Percentiles rank a stretch among this genome's conserved stretches.
phyloP scores from a whole-genome alignment of 805 yeast genomes.

The Monosporozyma aerobia region DNA sequence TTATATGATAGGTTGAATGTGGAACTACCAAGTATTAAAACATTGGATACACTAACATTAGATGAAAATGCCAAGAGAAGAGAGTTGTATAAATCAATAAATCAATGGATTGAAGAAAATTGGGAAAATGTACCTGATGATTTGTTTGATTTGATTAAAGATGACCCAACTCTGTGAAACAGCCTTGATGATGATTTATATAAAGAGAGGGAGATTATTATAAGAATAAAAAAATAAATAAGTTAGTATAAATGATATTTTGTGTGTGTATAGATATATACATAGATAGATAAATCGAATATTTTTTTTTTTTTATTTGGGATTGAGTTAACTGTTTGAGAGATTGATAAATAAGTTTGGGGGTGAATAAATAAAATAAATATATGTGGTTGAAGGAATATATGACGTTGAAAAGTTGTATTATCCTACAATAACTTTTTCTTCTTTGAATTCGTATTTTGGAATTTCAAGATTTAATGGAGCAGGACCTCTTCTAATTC shows the following conservation, averaged over 20 bases:
- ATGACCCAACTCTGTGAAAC: slow-evolving; percentile 11
- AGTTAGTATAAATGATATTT: not conserved
- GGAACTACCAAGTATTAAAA: slow-evolving; percentile 2
- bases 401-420: not conserved
- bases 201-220: too few species aligned
- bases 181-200: too few species aligned
- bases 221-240: not conserved
- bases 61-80: not conserved
- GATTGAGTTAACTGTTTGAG: not conserved
- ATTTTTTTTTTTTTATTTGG: too few species aligned
- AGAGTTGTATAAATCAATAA: slow-evolving; percentile 4
- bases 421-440: slow-evolving; percentile 83
- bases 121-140: slow-evolving; percentile 34
- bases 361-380: slow-evolving; percentile 4
- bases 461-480: slow-evolving; percentile 98
- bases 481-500: slow-evolving; percentile 99
- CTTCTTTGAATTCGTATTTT: slow-evolving; percentile 76
- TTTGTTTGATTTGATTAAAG: slow-evolving; percentile 11
- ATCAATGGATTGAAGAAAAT: slow-evolving; percentile 21
- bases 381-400: not conserved
- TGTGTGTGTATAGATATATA: slow-evolving; percentile 4
- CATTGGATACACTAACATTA: not conserved
- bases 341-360: slow-evolving; percentile 1
- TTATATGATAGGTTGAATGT: slow-evolving; percentile 14
- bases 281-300: not conserved